phyloP scores from a whole-genome alignment of 495 filamentous ascomycete genomes.

The Penicillium cinerascens region DNA sequence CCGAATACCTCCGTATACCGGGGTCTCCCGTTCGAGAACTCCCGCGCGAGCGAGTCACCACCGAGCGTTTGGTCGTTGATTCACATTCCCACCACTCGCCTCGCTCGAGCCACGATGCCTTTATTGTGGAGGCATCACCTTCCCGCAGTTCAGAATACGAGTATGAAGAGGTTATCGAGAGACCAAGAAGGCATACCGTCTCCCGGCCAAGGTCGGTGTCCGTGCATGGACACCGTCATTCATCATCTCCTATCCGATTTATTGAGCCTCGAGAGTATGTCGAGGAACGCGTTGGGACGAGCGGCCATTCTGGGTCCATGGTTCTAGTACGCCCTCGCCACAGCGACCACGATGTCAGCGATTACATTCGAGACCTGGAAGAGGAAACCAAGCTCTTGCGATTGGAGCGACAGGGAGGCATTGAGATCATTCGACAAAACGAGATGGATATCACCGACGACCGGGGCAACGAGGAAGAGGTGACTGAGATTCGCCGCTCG shows the following conservation, averaged over 20 bases:
- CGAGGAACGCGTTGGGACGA: slow-evolving; percentile 42
- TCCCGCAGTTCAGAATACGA: slow-evolving; percentile 25
- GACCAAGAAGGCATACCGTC: slow-evolving; percentile 16
- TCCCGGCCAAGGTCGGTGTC: slow-evolving; percentile 40
- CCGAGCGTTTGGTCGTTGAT: slow-evolving; percentile 31
- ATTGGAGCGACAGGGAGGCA: slow-evolving; percentile 39
- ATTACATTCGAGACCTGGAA: slow-evolving; percentile 58
- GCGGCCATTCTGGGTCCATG: slow-evolving; percentile 49
- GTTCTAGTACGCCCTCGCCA: slow-evolving; percentile 52
- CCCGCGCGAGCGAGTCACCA: slow-evolving; percentile 24
- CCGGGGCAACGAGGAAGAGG: slow-evolving; percentile 48
- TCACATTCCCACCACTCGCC: slow-evolving; percentile 20
- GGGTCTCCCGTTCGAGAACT: slow-evolving; percentile 27
- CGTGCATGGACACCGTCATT: slow-evolving; percentile 34
- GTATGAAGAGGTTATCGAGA: slow-evolving; percentile 23
- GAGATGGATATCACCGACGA: slow-evolving; percentile 38
- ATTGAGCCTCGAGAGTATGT: slow-evolving; percentile 26
- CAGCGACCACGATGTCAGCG: slow-evolving; percentile 52
- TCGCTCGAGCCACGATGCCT: slow-evolving; percentile 23
- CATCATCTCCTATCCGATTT: slow-evolving; percentile 29
- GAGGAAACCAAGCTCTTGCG: slow-evolving; percentile 42
- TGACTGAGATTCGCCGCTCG: slow-evolving; percentile 63
- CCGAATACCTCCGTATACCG: slow-evolving; percentile 26
- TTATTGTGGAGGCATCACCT: slow-evolving; percentile 32
- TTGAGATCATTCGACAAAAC: slow-evolving; percentile 47